Conservation (phyloP, 2,329 filamentous ascomycete species). For the Botrytis tulipae region DNA sequence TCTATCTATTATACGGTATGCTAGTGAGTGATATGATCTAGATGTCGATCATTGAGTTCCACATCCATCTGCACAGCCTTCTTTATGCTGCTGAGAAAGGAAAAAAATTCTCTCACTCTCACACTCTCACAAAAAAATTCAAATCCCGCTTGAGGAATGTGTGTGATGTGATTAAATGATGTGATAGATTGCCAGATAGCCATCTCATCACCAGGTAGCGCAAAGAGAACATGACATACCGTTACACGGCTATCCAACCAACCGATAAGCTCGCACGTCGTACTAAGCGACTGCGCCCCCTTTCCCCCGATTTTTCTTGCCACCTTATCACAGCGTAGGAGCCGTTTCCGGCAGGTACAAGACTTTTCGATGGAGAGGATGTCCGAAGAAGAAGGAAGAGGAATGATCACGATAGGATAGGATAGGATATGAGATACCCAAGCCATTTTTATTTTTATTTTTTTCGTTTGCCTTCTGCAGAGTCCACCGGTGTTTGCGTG, state of each 20-base stretch:
- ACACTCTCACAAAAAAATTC: not conserved
- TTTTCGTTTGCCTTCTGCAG: not conserved
- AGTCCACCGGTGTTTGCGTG: not conserved
- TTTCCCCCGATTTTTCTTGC: not conserved
- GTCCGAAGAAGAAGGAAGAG: not conserved
- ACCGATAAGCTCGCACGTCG: slow-evolving; percentile 5
- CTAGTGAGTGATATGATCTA: not conserved
- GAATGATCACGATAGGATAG: not conserved
- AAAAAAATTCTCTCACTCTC: not conserved
- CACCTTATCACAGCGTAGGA: not conserved
- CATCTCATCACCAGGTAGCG: not conserved
- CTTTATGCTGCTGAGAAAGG: not conserved
- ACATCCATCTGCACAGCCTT: not conserved
- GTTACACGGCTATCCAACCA: not conserved
- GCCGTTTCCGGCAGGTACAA: not conserved
- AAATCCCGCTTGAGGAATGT: not conserved
- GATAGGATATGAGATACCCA: not conserved
- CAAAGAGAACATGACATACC: not conserved
- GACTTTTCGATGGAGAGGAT: not conserved
- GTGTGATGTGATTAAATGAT: not conserved
- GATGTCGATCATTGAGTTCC: not conserved
- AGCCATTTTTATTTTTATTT: not conserved
- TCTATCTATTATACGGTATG: too few relatives aligned
- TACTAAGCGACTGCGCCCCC: slow-evolving; percentile 14
- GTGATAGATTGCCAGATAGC: not conserved